These are phyloP conservation scores for Xylariales sp. DNA, from an alignment of 2,329 filamentous ascomycete species.

Conservation along the genomic window DNA sequence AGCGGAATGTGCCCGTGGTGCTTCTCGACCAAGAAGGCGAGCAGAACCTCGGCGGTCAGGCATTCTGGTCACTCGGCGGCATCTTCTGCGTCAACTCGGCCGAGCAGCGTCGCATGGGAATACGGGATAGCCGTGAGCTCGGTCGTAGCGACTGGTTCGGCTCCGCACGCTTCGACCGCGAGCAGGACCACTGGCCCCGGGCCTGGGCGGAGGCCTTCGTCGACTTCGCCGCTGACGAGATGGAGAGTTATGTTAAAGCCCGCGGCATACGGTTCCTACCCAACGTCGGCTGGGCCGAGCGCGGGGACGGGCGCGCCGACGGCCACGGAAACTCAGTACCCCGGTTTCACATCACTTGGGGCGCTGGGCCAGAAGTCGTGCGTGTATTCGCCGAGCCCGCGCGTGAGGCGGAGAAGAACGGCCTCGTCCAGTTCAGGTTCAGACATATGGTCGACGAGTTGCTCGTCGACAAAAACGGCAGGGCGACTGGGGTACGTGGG, in stretches of 20 bases:
- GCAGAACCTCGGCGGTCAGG: constrained; percentile 68
- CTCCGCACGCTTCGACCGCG: constrained; percentile 68
- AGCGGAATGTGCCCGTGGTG: constrained; percentile 61
- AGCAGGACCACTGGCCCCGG: constrained; percentile 66
- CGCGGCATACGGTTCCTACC: constrained; percentile 64
- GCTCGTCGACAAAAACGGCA: constrained; percentile 63
- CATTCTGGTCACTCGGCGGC: constrained; percentile 73
- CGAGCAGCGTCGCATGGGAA: constrained; percentile 67
- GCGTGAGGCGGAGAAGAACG: constrained; percentile 61
- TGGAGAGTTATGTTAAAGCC: constrained; percentile 68
- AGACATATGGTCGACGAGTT: constrained; percentile 69
- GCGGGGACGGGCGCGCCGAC: constrained; percentile 65
- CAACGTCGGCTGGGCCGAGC: constrained; percentile 71
- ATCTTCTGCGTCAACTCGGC: constrained; percentile 69
- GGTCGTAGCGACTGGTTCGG: constrained; percentile 70
- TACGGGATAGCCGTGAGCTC: constrained; percentile 67
- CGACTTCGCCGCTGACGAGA: constrained; percentile 68
- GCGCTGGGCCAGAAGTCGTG: constrained; percentile 70
- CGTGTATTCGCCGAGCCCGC: constrained; percentile 68
- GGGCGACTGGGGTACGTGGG: constrained; percentile 65
- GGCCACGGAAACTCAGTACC: constrained; percentile 73
- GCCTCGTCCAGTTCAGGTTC: constrained; percentile 66
- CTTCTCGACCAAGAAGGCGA: constrained; percentile 70
- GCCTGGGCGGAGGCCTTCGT: constrained; percentile 74
- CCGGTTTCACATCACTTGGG: constrained; percentile 72